Base-by-base conservation (phyloP, 2,329 filamentous ascomycete genomes). In the Xylariaceae sp. region DNA sequence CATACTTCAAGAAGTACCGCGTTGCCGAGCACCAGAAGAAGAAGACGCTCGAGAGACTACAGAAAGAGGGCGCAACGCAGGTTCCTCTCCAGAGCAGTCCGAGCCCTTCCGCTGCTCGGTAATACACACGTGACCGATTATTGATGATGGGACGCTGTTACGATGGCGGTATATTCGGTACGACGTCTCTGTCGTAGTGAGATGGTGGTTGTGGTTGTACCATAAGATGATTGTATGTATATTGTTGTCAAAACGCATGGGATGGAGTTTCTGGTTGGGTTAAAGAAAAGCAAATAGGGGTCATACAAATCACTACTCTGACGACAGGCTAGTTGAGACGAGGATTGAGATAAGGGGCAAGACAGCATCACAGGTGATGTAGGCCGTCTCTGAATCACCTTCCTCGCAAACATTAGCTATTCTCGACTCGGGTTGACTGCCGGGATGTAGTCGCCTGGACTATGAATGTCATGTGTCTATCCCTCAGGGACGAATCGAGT, bases 1-100 rank as follows among this genome's bases (percentile, higher is more conserved):
- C 92, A 76, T 97, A 99, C 76, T 99, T 99, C 77, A 97, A 97
- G 80, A 92, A 97, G 76, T 89, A 92, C 77, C 83, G 94, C 69
- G 90, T 97, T 42, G 93, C 95, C 76, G 94, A 99, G 68, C 83
- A 89, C 71, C 89, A 96, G 68, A 91, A 93, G 75, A 88, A 89
- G 70, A 80, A 87, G 75, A 88, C 90, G 23, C 78, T 96, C 65
- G 87, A 88, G 68, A 84, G 85, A 71, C 83, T 96, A 68, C 82
- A 88, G 72, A 82, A 80, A 51, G 88, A 93, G 73, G 88, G 89
- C 64, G 90, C 88, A 10, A 78, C 82, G 64, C 80, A 82, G 74
- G 80, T 90, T 11, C 44, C 15, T 10, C 58, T 63, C 18, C 54
- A 63, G 17, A 35, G 56, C 23, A 42, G 51, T 3, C 39, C 62